Percentiles rank a stretch among this genome's conserved stretches.
Evolutionary conservation across 345 rosid genomes (phyloP).

Genomic region (Melastoma malabathricum): DNA sequence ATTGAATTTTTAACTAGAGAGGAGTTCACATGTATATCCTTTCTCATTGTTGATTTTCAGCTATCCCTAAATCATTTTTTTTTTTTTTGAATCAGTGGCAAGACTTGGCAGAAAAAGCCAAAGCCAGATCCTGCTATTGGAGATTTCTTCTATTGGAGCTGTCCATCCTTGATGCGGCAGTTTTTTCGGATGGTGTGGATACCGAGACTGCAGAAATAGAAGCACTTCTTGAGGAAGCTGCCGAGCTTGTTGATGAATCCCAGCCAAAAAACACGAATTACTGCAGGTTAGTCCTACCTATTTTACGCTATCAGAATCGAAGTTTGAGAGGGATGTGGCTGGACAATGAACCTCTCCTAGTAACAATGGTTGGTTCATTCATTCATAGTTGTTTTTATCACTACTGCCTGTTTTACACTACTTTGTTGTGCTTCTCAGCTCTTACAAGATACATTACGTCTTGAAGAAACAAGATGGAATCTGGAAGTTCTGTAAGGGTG

Average conservation of each 20-base stretch:
- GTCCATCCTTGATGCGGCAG: slow-evolving; percentile 56
- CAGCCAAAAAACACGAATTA: slow-evolving; percentile 66
- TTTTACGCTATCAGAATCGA: background rate
- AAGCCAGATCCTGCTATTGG: slow-evolving; percentile 71
- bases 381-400: background rate
- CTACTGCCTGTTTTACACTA: background rate
- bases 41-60: background rate
- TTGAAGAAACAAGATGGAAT: slow-evolving; percentile 74
- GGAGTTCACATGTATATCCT: too few relatives aligned
- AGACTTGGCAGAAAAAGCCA: slow-evolving; percentile 67
- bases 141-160: slow-evolving; percentile 74
- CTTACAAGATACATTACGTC: slow-evolving; percentile 52
- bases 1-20: too few relatives aligned
- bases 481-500: slow-evolving; percentile 74
- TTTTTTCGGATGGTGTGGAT: slow-evolving; percentile 32
- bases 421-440: slow-evolving; percentile 5
- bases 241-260: slow-evolving; percentile 81
- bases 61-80: background rate
- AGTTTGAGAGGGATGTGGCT: background rate
- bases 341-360: background rate
- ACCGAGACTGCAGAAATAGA: slow-evolving; percentile 70
- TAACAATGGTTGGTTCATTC: background rate
- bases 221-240: slow-evolving; percentile 87
- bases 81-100: slow-evolving; percentile 47
- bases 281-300: slow-evolving; percentile 40